Evolutionary conservation across 2,329 filamentous ascomycete species (phyloP).

Genomic region (Anthostomella pinea): DNA sequence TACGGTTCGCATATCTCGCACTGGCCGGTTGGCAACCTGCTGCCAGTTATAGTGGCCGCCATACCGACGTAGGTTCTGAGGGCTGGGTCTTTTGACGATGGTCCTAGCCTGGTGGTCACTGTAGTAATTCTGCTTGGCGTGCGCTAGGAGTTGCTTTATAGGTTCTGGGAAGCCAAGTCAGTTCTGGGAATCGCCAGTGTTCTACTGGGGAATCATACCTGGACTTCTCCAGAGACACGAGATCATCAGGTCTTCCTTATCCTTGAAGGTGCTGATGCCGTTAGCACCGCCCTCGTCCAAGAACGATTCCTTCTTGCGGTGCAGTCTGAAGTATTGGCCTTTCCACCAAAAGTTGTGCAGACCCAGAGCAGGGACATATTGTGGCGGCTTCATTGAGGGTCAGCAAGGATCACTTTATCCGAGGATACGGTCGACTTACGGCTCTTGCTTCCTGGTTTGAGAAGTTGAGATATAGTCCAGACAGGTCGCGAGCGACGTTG

Average conservation of each 20-base stretch:
- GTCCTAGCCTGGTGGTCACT: conserved; percentile 54
- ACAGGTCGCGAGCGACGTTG: conserved; percentile 27
- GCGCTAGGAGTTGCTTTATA: conserved; percentile 53
- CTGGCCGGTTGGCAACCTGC: conserved; percentile 59
- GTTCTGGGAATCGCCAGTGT: not conserved
- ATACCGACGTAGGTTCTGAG: conserved; percentile 45
- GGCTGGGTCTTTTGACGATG: conserved; percentile 52
- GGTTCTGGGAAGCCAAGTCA: conserved; percentile 34
- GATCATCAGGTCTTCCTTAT: conserved; percentile 51
- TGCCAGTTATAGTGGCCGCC: conserved; percentile 48
- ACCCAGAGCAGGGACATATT: conserved; percentile 54
- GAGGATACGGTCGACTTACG: conserved; percentile 28
- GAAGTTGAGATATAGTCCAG: conserved; percentile 54
- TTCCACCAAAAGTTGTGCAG: conserved; percentile 53
- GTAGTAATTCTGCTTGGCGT: conserved; percentile 52
- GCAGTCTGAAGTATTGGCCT: conserved; percentile 48
- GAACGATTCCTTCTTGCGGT: conserved; percentile 44
- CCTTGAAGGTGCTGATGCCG: conserved; percentile 40
- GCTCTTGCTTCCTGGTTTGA: conserved; percentile 54
- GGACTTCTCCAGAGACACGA: conserved; percentile 53
- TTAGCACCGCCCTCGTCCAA: conserved; percentile 34
- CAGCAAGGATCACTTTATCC: conserved; percentile 1
- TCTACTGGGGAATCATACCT: conserved; percentile 16
- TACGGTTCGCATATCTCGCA: conserved; percentile 71
- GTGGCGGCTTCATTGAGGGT: conserved; percentile 37